Conservation (phyloP, 2,329 filamentous ascomycete genomes). For the Pseudogymnoascus sp. region DNA sequence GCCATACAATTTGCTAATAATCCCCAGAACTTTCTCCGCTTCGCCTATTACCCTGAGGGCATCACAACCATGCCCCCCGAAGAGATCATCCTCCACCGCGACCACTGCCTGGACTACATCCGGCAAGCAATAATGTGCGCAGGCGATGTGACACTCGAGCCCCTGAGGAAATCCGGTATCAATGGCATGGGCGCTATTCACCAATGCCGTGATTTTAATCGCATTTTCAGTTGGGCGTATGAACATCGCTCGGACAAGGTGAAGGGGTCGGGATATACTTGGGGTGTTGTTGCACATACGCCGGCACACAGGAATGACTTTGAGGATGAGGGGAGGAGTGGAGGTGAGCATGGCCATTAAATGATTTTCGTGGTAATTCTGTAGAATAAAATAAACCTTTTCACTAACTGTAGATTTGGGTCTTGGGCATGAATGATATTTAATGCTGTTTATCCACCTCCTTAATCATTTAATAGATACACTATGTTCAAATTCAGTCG, state of each 20-base stretch:
- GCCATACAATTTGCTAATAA: not conserved
- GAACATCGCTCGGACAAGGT: not conserved
- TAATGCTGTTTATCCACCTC: not conserved
- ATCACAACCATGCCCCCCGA: not conserved
- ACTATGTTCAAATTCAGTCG: not conserved
- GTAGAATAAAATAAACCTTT: not conserved
- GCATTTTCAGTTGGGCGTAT: constrained; percentile 11
- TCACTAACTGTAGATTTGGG: not conserved
- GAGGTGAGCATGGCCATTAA: not conserved
- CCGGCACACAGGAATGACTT: not conserved
- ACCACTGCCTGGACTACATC: constrained; percentile 10
- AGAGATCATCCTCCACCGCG: constrained; percentile 8
- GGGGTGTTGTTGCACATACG: not conserved
- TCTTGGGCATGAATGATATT: not conserved
- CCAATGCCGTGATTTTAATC: constrained; percentile 10
- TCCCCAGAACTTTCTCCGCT: not conserved
- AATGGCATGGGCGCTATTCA: constrained; percentile 11
- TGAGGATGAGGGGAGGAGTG: not conserved
- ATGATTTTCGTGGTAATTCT: not conserved
- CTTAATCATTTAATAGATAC: not conserved
- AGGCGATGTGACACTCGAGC: constrained; percentile 14
- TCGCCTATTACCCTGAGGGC: not conserved
- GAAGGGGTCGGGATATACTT: not conserved
- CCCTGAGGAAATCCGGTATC: constrained; percentile 8
- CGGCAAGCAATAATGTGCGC: constrained; percentile 12